A percentile compares a stretch with the other conserved stretches of the same genome.
phyloP scores from a whole-genome alignment of 805 yeast genomes.

The Babjeviella inositovora region DNA sequence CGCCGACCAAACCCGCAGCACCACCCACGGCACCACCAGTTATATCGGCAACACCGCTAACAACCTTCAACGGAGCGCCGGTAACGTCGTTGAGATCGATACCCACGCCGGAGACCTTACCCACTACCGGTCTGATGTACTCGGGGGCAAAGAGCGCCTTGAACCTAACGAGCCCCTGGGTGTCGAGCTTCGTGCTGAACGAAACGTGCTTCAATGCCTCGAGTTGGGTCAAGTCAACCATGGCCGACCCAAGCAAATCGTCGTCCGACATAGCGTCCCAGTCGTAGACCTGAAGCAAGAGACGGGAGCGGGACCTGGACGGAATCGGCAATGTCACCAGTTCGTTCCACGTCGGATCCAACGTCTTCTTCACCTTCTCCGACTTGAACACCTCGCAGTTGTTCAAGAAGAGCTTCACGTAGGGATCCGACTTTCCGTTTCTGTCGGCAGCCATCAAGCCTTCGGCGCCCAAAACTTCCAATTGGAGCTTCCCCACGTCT shows the following conservation, averaged over 20 bases:
- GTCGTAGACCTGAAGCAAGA: slow-evolving; percentile 39
- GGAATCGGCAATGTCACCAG: slow-evolving; percentile 37
- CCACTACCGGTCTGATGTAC: slow-evolving; percentile 47
- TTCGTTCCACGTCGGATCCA: slow-evolving; percentile 72
- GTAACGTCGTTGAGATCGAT: slow-evolving; percentile 19
- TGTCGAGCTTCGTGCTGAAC: slow-evolving; percentile 32
- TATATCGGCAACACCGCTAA: slow-evolving; percentile 17
- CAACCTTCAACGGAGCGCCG: slow-evolving; percentile 30
- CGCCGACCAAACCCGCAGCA: slow-evolving; percentile 15
- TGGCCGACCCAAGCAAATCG: slow-evolving; percentile 37
- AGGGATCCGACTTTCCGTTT: slow-evolving; percentile 72
- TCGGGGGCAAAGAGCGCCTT: slow-evolving; percentile 44
- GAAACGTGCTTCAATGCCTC: slow-evolving; percentile 23
- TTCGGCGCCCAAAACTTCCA: slow-evolving; percentile 41
- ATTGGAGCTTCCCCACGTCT: slow-evolving; percentile 50
- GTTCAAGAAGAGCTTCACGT: slow-evolving; percentile 32
- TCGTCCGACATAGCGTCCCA: slow-evolving; percentile 71
- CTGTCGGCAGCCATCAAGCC: slow-evolving; percentile 43
- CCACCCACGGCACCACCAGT: slow-evolving; percentile 18
- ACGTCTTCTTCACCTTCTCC: slow-evolving; percentile 44
- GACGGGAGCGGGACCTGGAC: slow-evolving; percentile 39
- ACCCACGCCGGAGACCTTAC: slow-evolving; percentile 19
- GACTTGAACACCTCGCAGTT: slow-evolving; percentile 39
- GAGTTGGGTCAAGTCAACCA: slow-evolving; percentile 30
- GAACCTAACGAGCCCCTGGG: slow-evolving; percentile 49